Evolutionary conservation across 192 early-diverging fungal species (phyloP).

Genomic region (Borealophlyctis nickersoniae): DNA sequence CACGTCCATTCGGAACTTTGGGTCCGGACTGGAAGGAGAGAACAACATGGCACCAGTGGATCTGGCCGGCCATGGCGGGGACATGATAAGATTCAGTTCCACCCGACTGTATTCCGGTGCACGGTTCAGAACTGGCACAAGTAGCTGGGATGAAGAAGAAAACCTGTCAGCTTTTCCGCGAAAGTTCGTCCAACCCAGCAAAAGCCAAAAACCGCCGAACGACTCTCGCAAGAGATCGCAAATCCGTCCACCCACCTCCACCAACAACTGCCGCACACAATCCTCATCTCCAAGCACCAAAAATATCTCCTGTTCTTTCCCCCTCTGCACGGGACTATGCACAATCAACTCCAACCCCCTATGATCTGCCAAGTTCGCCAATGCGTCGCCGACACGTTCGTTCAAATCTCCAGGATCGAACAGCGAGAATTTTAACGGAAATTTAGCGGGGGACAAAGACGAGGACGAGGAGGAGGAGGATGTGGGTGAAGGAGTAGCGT

Average conservation of each 20-base stretch:
- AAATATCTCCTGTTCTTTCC: slow-evolving; percentile 20
- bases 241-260: slow-evolving; percentile 7
- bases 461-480: neutral
- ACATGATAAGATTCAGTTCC: slow-evolving; percentile 15
- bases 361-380: slow-evolving; percentile 21
- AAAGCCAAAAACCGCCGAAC: neutral
- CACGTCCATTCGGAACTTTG: slow-evolving; percentile 22
- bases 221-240: neutral
- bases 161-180: neutral
- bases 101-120: slow-evolving; percentile 29
- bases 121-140: slow-evolving; percentile 12
- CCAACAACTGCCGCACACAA: slow-evolving; percentile 18
- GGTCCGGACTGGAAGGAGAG: neutral
- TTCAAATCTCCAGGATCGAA: slow-evolving; percentile 28
- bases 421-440: slow-evolving; percentile 1
- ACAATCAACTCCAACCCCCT: slow-evolving; percentile 26
- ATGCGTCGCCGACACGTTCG: slow-evolving; percentile 25
- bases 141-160: slow-evolving; percentile 5
- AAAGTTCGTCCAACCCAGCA: neutral
- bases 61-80: slow-evolving; percentile 18
- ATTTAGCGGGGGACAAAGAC: neutral
- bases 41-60: neutral
- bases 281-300: slow-evolving; percentile 28
- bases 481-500: neutral
- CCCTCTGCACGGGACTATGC: slow-evolving; percentile 17